Evolutionary conservation across 805 yeast species (phyloP).

Genomic region (Spathaspora hagerdaliae): DNA sequence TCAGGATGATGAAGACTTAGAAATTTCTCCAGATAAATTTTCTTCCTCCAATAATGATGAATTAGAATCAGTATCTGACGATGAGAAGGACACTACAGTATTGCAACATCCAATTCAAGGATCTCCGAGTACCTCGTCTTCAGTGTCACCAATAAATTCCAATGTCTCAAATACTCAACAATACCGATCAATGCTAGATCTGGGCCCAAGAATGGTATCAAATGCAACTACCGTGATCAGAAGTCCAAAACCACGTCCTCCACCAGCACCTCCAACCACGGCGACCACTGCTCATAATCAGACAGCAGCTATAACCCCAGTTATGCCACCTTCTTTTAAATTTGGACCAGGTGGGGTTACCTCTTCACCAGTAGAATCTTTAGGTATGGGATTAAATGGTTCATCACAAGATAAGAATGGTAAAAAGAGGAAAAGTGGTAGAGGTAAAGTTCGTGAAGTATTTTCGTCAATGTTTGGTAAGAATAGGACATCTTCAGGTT

Average conservation of each 20-base stretch:
- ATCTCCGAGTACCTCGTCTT: not conserved
- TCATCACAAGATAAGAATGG: conserved; percentile 14
- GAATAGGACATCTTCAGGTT: conserved; percentile 11
- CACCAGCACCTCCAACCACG: conserved; percentile 7
- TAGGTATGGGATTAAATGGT: not conserved
- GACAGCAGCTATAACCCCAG: conserved; percentile 29
- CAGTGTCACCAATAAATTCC: not conserved
- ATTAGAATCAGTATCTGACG: not conserved
- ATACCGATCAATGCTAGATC: not conserved
- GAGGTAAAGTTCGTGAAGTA: conserved; percentile 53
- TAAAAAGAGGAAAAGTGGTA: conserved; percentile 35
- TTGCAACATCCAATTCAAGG: not conserved
- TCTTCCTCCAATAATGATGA: not conserved
- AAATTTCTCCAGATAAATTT: not conserved
- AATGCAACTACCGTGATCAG: not conserved
- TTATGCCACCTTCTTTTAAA: conserved; percentile 14
- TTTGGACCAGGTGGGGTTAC: conserved; percentile 6
- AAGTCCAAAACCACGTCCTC: not conserved
- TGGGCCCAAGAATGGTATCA: not conserved
- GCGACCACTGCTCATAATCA: conserved; percentile 15
- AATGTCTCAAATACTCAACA: not conserved
- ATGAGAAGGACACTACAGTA: not conserved
- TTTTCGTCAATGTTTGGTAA: conserved; percentile 50
- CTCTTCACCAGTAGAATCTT: conserved; percentile 6
- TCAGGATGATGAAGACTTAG: conserved; percentile 26